Evolutionary conservation across 768 basidiomycete genomes (phyloP).

Genomic region (Tremella yokohamensis): DNA sequence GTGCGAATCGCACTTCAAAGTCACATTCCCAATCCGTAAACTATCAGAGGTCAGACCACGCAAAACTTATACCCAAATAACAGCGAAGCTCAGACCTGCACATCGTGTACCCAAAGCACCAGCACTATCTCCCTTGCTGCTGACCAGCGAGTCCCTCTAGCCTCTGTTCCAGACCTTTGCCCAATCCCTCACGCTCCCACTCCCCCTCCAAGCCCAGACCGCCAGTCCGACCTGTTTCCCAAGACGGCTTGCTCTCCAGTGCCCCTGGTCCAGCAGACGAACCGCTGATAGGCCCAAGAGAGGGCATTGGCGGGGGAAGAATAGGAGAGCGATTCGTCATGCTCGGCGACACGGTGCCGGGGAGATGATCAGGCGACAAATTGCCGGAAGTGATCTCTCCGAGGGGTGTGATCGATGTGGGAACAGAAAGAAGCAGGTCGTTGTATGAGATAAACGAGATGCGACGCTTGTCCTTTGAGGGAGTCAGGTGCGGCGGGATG

Average conservation of each 20-base stretch:
- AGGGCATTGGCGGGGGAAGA: constrained; percentile 8
- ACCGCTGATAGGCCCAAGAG: constrained; percentile 6
- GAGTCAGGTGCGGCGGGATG: constrained; percentile 32
- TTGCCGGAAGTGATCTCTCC: constrained; percentile 65
- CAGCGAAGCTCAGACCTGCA: too few relatives aligned
- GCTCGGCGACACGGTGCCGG: constrained; percentile 54
- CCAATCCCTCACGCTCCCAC: constrained; percentile 82
- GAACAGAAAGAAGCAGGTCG: constrained; percentile 75
- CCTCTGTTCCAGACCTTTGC: constrained; percentile 75
- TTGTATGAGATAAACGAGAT: constrained; percentile 81
- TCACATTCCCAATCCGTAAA: too few relatives aligned
- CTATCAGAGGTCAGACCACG: too few relatives aligned
- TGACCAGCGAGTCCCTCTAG: constrained; percentile 57
- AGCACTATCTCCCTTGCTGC: constrained; percentile 14
- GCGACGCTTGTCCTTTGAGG: constrained; percentile 34
- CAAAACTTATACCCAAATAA: too few relatives aligned
- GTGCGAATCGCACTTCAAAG: too few relatives aligned
- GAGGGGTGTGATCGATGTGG: constrained; percentile 67
- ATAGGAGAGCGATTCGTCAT: constrained; percentile 27
- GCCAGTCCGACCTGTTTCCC: constrained; percentile 40
- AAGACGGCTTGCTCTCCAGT: constrained; percentile 29
- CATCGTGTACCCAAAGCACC: background rate
- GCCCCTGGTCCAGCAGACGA: constrained; percentile 10
- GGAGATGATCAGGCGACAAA: constrained; percentile 65
- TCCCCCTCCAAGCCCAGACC: constrained; percentile 68